Percentiles rank a stretch among this genome's conserved stretches.
phyloP scores from a whole-genome alignment of 1,284 basidiomycete genomes.

The Exsudoporus floridanus region DNA sequence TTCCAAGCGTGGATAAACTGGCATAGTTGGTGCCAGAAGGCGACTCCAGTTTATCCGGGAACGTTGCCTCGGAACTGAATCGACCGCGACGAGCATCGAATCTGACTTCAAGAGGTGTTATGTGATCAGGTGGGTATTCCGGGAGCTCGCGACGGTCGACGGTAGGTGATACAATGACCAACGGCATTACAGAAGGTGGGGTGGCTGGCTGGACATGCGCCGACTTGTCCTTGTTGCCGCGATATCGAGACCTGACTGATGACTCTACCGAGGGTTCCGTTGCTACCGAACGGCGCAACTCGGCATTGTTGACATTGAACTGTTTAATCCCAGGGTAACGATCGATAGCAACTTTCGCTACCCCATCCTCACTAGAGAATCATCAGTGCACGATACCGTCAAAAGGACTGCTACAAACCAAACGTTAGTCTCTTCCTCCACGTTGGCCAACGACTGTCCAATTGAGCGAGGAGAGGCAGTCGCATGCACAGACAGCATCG shows the following conservation, averaged over 20 bases:
- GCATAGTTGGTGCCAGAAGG: neutral
- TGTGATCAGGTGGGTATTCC: neutral
- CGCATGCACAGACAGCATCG: neutral
- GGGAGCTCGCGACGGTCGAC: neutral
- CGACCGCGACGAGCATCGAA: neutral
- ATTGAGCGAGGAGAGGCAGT: neutral
- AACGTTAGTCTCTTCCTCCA: neutral
- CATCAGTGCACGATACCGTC: slow-evolving; percentile 3
- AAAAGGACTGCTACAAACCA: slow-evolving; percentile 14
- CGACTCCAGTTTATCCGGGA: neutral
- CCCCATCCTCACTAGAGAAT: slow-evolving; percentile 6
- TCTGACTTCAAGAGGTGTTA: neutral
- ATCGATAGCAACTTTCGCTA: neutral
- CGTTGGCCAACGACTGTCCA: neutral
- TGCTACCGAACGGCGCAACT: neutral
- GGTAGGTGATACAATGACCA: slow-evolving; percentile 4
- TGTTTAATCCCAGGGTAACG: neutral
- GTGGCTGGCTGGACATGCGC: neutral
- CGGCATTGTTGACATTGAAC: neutral
- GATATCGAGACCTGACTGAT: neutral
- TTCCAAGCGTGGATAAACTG: neutral
- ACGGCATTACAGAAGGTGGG: neutral
- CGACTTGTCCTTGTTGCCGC: neutral
- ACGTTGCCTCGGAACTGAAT: neutral
- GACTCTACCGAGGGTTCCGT: neutral